Evolutionary conservation across 169 alveolate genomes (phyloP).

Genomic region (Eimeria zaria): DNA sequence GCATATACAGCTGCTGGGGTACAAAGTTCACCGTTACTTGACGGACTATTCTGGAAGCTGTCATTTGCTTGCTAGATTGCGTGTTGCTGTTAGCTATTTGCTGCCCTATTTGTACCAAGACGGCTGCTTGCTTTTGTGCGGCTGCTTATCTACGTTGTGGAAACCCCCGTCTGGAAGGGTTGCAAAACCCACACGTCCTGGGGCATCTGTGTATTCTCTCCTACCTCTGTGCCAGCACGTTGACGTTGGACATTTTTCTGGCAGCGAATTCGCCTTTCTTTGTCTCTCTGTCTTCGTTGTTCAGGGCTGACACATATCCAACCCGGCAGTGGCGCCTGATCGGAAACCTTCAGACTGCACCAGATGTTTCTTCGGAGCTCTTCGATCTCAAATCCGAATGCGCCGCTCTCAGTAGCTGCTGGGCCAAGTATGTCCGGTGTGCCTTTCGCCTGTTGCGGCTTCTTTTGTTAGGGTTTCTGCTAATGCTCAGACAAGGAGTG

Average conservation of each 20-base stretch:
- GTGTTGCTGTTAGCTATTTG: constrained; percentile 2
- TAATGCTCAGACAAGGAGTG: not conserved
- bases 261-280: not conserved
- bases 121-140: not conserved
- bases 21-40: not conserved
- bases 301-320: constrained; percentile 91
- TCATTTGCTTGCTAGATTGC: not conserved
- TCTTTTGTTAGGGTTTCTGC: not conserved
- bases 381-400: constrained; percentile 90
- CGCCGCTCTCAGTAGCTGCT: constrained; percentile 84
- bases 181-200: not conserved
- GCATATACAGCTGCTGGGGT: constrained; percentile 81
- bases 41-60: not conserved
- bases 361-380: constrained; percentile 89
- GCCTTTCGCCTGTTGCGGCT: not conserved
- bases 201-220: not conserved
- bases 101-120: not conserved
- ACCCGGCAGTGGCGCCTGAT: constrained; percentile 89
- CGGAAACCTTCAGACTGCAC: constrained; percentile 90
- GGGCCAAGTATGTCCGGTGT: constrained; percentile 59
- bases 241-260: not conserved
- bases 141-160: not conserved
- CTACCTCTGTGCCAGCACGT: not conserved
- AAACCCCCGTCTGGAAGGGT: not conserved
- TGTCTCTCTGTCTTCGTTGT: not conserved